Conservation (phyloP, 139 green algal genomes). For the Chlorella sp. region DNA sequence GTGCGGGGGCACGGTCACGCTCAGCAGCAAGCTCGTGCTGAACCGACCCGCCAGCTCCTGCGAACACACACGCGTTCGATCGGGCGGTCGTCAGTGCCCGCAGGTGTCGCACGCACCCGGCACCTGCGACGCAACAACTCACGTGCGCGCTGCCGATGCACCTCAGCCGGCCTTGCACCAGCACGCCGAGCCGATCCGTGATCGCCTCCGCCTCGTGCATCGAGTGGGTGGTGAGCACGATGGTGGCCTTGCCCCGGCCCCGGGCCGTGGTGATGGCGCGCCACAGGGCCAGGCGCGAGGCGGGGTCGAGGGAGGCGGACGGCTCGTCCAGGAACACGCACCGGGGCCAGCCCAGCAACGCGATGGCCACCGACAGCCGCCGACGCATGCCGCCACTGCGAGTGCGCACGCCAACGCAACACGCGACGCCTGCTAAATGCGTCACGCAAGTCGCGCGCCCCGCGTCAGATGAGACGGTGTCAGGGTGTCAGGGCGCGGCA, state of each 20-base stretch:
- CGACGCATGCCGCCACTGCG: slow-evolving; percentile 75
- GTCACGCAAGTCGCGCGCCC: neutral
- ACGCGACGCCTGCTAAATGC: neutral
- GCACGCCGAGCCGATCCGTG: slow-evolving; percentile 79
- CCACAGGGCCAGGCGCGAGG: slow-evolving; percentile 47
- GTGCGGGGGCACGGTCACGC: neutral
- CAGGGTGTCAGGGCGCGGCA: neutral
- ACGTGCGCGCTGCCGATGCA: slow-evolving; percentile 71
- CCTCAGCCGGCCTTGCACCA: slow-evolving; percentile 68
- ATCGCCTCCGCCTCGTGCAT: slow-evolving; percentile 94
- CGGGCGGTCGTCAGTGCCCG: neutral
- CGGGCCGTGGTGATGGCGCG: slow-evolving; percentile 8
- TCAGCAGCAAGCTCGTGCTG: slow-evolving; percentile 5
- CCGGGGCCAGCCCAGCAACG: slow-evolving; percentile 71
- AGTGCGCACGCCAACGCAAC: neutral
- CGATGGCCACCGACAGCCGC: slow-evolving; percentile 71
- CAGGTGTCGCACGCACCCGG: neutral
- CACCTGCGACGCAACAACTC: slow-evolving; percentile 33
- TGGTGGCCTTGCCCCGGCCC: slow-evolving; percentile 31
- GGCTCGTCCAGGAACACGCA: slow-evolving; percentile 90
- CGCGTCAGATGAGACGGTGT: neutral
- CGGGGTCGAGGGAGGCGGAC: slow-evolving; percentile 83
- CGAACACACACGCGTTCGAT: neutral
- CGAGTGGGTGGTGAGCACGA: slow-evolving; percentile 77
- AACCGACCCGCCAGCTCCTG: slow-evolving; percentile 9